Evolutionary conservation across 1,284 basidiomycete genomes (phyloP).

Genomic region (Stygiomarasmius scandens): DNA sequence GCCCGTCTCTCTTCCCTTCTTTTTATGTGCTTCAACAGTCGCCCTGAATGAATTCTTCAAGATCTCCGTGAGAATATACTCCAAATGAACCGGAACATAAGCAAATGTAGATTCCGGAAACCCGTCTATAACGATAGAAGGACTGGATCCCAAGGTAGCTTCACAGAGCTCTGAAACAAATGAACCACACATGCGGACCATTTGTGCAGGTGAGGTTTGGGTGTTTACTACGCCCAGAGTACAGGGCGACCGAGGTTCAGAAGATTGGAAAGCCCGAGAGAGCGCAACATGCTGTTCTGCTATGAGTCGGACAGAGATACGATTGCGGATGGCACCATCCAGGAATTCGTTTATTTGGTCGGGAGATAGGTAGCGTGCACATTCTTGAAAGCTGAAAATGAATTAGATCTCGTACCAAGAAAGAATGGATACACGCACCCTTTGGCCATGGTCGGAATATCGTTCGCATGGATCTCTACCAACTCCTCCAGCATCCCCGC

Average conservation of each 20-base stretch:
- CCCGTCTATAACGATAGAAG: slow-evolving; percentile 71
- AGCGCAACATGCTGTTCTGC: slow-evolving; percentile 92
- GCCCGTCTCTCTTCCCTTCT: slow-evolving; percentile 34
- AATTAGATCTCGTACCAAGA: no score
- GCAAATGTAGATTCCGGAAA: slow-evolving; percentile 72
- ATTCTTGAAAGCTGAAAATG: slow-evolving; percentile 78
- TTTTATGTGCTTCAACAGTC: slow-evolving; percentile 74
- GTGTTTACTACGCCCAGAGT: slow-evolving; percentile 74
- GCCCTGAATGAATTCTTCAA: slow-evolving; percentile 91
- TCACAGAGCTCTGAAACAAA: slow-evolving; percentile 86
- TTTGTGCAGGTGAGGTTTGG: slow-evolving; percentile 66
- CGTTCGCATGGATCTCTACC: slow-evolving; percentile 81
- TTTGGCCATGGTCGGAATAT: slow-evolving; percentile 88
- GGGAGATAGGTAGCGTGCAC: slow-evolving; percentile 80
- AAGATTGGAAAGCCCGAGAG: slow-evolving; percentile 55
- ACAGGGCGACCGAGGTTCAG: slow-evolving; percentile 34
- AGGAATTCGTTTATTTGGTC: slow-evolving; percentile 78
- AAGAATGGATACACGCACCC: slow-evolving; percentile 53
- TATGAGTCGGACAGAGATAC: slow-evolving; percentile 87
- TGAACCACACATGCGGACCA: slow-evolving; percentile 76
- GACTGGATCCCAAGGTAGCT: slow-evolving; percentile 79
- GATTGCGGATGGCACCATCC: slow-evolving; percentile 83
- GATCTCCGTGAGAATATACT: slow-evolving; percentile 86
- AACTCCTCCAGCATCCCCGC: slow-evolving; percentile 69
- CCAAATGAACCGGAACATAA: slow-evolving; percentile 87